A percentile compares a stretch with the other conserved stretches of the same genome.
Evolutionary conservation across 2,329 filamentous ascomycete species (phyloP).

Genomic region (Leptoxyphium fumago): DNA sequence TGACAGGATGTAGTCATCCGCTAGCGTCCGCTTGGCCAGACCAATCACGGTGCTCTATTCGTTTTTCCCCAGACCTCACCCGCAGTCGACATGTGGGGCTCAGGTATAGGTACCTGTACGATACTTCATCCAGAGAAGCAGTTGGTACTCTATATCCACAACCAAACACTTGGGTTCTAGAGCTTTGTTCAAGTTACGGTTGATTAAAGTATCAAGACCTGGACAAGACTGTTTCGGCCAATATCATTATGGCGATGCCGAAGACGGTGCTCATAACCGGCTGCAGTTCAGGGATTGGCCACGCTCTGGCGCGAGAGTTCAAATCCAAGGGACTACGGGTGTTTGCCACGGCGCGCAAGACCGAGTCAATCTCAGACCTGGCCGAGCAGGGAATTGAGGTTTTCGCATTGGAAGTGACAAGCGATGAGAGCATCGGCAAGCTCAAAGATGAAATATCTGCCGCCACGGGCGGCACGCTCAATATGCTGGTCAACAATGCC

Average conservation of each 20-base stretch:
- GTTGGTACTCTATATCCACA: too few relatives aligned
- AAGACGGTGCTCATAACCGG: slow-evolving; percentile 23
- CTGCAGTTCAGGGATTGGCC: slow-evolving; percentile 42
- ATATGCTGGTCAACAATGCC: slow-evolving; percentile 46
- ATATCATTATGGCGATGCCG: slow-evolving; percentile 1
- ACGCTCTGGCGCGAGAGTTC: slow-evolving; percentile 44
- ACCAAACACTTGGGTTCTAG: too few relatives aligned
- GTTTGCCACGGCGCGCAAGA: slow-evolving; percentile 42
- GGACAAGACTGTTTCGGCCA: too few relatives aligned
- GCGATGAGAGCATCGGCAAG: slow-evolving; percentile 31
- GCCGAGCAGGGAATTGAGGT: slow-evolving; percentile 38
- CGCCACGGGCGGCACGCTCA: slow-evolving; percentile 36
- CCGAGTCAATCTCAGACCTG: slow-evolving; percentile 34
- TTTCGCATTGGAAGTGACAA: slow-evolving; percentile 39
- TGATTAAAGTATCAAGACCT: too few relatives aligned
- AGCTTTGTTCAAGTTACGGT: too few relatives aligned
- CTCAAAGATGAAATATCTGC: slow-evolving; percentile 31
- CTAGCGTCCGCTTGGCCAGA: too few relatives aligned
- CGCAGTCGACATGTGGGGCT: too few relatives aligned
- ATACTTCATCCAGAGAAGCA: too few relatives aligned
- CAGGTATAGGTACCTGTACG: too few relatives aligned
- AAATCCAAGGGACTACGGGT: slow-evolving; percentile 38
- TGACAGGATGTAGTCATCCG: too few relatives aligned
- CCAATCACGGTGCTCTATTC: too few relatives aligned
- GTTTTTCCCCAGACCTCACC: too few relatives aligned